These are phyloP conservation scores for Selaginella tamariscina DNA, from an alignment of 75 land plant genomes.

Conservation along the genomic window DNA sequence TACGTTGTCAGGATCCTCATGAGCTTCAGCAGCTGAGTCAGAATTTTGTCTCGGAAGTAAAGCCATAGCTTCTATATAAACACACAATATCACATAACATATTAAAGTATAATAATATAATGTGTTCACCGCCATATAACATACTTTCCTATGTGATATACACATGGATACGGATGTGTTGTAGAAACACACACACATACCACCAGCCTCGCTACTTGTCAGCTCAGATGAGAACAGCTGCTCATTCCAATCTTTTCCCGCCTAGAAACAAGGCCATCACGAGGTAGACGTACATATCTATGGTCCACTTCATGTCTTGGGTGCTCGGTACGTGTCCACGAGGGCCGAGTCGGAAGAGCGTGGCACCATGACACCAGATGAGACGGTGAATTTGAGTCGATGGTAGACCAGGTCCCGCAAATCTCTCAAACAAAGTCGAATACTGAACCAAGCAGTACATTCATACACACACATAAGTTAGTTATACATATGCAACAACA, in stretches of 20 bases:
- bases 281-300: conserved; percentile 43
- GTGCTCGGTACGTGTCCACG: conserved; percentile 60
- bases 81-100: conserved; percentile 18
- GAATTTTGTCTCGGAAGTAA: conserved; percentile 22
- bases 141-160: no score
- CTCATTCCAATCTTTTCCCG: conserved; percentile 54
- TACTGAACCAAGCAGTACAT: conserved; percentile 6
- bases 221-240: no score
- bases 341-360: conserved; percentile 33
- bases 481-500: background rate
- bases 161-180: no score
- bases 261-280: conserved; percentile 53
- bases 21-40: conserved; percentile 25
- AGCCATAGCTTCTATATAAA: conserved; percentile 29
- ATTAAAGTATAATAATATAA: conserved; percentile 40
- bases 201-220: conserved; percentile 24
- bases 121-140: conserved; percentile 29
- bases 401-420: conserved; percentile 21
- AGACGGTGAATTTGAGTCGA: conserved; percentile 23
- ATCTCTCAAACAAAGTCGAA: conserved; percentile 21
- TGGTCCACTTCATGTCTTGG: conserved; percentile 84
- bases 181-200: no score
- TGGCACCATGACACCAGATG: conserved; percentile 14
- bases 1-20: conserved; percentile 32
- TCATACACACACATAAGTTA: background rate